These are phyloP conservation scores for Beauveria sp. DNA, from an alignment of 2,329 filamentous ascomycete species.

Conservation along the genomic window DNA sequence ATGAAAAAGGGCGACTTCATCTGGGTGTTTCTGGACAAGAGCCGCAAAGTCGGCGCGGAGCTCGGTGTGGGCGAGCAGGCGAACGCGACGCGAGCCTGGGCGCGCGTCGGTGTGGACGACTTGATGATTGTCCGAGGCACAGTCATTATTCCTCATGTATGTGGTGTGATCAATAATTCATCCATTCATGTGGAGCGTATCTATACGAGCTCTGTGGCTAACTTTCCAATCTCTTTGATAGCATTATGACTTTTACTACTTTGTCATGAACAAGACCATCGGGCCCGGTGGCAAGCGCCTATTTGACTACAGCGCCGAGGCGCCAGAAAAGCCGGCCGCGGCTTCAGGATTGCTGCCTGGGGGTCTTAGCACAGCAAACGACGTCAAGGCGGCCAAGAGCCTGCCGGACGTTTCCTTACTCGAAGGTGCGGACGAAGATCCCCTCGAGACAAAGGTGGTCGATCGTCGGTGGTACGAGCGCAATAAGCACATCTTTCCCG, in stretches of 20 bases:
- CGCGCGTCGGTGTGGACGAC: conserved; percentile 88
- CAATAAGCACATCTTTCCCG: conserved; percentile 97
- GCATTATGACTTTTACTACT: conserved; percentile 98
- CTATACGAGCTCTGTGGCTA: conserved; percentile 4
- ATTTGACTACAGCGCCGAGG: conserved; percentile 64
- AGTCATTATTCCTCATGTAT: conserved; percentile 87
- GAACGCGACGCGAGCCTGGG: conserved; percentile 72
- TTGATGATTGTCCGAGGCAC: conserved; percentile 86
- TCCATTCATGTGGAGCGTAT: conserved; percentile 5
- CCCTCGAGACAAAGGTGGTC: conserved; percentile 82
- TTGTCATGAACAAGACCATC: conserved; percentile 78
- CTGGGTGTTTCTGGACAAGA: conserved; percentile 89
- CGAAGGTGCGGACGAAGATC: conserved; percentile 68
- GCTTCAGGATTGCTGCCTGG: conserved; percentile 11
- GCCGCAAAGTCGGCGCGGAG: conserved; percentile 82
- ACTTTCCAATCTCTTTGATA: conserved; percentile 30
- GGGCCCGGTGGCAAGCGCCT: conserved; percentile 65
- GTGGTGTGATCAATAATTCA: conserved; percentile 26
- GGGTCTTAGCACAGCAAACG: conserved; percentile 21
- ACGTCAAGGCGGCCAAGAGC: conserved; percentile 28
- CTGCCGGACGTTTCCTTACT: conserved; percentile 45
- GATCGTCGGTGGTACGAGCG: conserved; percentile 94
- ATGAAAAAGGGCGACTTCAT: conserved; percentile 90
- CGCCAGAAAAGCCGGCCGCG: conserved; percentile 22
- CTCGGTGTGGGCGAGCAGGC: conserved; percentile 63